Conservation (phyloP, 1,284 basidiomycete genomes). For the Gymnopus androsaceus region DNA sequence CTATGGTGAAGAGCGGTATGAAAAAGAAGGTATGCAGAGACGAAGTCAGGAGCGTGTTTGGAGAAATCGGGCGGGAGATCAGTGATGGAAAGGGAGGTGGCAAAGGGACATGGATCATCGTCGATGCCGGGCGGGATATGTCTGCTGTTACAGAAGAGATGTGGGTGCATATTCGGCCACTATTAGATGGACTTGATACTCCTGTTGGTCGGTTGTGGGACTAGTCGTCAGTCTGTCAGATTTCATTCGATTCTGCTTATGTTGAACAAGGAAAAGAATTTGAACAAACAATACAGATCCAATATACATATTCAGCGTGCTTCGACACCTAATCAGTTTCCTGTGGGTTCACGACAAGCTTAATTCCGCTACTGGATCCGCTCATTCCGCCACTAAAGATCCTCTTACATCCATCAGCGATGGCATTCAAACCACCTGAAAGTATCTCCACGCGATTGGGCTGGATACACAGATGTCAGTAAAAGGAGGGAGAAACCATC, state of each 20-base stretch:
- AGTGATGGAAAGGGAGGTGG: constrained; percentile 8
- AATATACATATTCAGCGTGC: too few species aligned
- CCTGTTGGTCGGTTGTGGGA: constrained; percentile 49
- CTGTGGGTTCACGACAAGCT: too few species aligned
- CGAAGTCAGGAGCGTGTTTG: constrained; percentile 69
- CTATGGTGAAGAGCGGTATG: constrained; percentile 90
- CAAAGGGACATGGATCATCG: constrained; percentile 49
- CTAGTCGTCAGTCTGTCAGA: not conserved
- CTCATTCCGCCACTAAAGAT: too few species aligned
- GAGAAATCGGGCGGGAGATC: constrained; percentile 57
- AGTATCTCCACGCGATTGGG: too few species aligned
- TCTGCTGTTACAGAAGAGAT: constrained; percentile 63
- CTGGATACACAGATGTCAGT: too few species aligned
- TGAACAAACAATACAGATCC: too few species aligned
- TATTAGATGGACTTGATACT: constrained; percentile 37
- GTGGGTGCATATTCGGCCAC: constrained; percentile 51
- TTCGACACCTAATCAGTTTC: too few species aligned
- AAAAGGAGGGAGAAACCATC: too few species aligned
- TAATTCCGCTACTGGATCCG: too few species aligned
- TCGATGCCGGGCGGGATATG: constrained; percentile 64
- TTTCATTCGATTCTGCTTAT: not conserved
- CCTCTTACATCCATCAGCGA: too few species aligned
- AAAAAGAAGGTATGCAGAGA: constrained; percentile 76
- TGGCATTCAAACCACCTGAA: too few species aligned
- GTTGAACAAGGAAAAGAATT: too few species aligned